Evolutionary conservation across 805 yeast genomes (phyloP).

Genomic region (Ogataea minuta): DNA sequence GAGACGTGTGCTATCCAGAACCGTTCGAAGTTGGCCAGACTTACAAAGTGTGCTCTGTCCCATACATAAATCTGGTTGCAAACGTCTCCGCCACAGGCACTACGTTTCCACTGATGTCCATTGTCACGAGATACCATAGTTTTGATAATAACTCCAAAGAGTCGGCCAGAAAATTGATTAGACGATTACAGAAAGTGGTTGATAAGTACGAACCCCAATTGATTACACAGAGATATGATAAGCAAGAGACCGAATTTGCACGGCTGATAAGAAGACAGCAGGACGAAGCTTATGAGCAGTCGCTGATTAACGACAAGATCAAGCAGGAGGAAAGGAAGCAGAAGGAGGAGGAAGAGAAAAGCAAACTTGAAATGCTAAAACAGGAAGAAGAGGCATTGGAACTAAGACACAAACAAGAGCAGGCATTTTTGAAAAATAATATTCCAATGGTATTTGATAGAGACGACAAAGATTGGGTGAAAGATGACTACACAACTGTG

Average conservation of each 20-base stretch:
- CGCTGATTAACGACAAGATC: slow-evolving; percentile 54
- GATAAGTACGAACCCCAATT: slow-evolving; percentile 63
- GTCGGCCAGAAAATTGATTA: slow-evolving; percentile 31
- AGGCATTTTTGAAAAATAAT: slow-evolving; percentile 23
- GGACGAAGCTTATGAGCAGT: slow-evolving; percentile 62
- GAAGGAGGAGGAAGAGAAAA: slow-evolving; percentile 24
- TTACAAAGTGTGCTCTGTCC: slow-evolving; percentile 51
- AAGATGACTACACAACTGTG: slow-evolving; percentile 39
- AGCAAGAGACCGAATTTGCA: slow-evolving; percentile 54
- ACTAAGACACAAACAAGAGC: slow-evolving; percentile 19
- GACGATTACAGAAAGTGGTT: slow-evolving; percentile 40
- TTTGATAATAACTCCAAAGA: slow-evolving; percentile 21
- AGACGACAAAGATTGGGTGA: slow-evolving; percentile 19
- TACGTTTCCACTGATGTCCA: slow-evolving; percentile 48
- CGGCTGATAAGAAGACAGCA: slow-evolving; percentile 62
- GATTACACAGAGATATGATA: slow-evolving; percentile 55
- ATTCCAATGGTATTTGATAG: slow-evolving; percentile 8
- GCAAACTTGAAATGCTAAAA: slow-evolving; percentile 16
- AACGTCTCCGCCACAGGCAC: slow-evolving; percentile 54
- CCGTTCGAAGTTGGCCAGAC: slow-evolving; percentile 62
- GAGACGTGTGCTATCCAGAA: slow-evolving; percentile 62
- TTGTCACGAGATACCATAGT: slow-evolving; percentile 43
- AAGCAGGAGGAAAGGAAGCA: slow-evolving; percentile 47
- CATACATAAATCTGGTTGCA: slow-evolving; percentile 51
- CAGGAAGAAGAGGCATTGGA: slow-evolving; percentile 18